Evolutionary conservation across 1,284 basidiomycete species (phyloP).

Genomic region (Trichosporon ovoides): DNA sequence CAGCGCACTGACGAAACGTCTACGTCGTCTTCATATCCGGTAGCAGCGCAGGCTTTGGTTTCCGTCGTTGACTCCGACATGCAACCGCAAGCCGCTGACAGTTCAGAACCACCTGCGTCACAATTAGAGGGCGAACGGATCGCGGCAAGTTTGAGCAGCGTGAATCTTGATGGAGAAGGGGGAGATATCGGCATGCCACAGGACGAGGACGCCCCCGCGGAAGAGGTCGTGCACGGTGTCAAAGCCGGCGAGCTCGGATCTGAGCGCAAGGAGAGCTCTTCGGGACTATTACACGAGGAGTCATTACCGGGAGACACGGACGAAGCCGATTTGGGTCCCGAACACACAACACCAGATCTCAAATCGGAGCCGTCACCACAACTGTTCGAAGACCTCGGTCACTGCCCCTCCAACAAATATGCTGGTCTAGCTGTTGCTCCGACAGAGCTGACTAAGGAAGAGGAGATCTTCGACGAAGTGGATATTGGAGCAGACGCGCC

Average conservation of each 20-base stretch:
- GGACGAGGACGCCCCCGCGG: not conserved
- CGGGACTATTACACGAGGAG: not conserved
- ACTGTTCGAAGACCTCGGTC: not conserved
- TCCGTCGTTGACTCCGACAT: too few species aligned
- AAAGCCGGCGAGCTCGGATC: not conserved
- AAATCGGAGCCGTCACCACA: not conserved
- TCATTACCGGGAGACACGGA: not conserved
- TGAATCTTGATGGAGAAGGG: not conserved
- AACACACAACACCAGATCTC: not conserved
- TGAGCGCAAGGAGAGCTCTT: not conserved
- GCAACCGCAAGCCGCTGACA: not conserved
- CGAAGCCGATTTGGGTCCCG: not conserved
- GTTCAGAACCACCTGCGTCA: not conserved
- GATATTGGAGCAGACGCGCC: not conserved
- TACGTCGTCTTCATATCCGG: too few species aligned
- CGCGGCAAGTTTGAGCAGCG: not conserved
- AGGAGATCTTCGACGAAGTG: not conserved
- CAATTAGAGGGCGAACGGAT: not conserved
- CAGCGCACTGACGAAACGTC: too few species aligned
- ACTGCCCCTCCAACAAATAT: not conserved
- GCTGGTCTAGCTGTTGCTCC: not conserved
- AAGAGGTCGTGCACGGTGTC: not conserved
- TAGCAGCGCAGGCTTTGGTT: too few species aligned
- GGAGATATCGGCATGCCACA: constrained; percentile 1
- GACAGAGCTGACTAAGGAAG: not conserved